Conservation (phyloP, 2,329 filamentous ascomycete genomes). For the Aspergillus udagawae region DNA sequence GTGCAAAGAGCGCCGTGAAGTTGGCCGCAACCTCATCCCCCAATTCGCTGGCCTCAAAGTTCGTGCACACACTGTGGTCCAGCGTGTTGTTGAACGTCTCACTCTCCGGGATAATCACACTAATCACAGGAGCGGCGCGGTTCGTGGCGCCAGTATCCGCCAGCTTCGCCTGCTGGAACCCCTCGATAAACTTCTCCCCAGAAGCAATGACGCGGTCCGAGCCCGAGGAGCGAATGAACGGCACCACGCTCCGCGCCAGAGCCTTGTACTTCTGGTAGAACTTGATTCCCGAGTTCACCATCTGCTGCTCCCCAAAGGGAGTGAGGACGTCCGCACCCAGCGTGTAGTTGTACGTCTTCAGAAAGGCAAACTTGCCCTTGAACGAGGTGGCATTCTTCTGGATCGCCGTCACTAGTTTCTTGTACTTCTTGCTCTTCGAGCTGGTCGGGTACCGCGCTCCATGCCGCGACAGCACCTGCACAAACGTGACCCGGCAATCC, state of each 20-base stretch:
- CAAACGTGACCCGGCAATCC: constrained; percentile 74
- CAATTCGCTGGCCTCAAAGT: constrained; percentile 59
- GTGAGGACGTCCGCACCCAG: constrained; percentile 69
- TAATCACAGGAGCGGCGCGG: constrained; percentile 52
- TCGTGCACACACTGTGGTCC: constrained; percentile 66
- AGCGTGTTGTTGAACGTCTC: constrained; percentile 73
- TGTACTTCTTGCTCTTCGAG: constrained; percentile 63
- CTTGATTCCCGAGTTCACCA: constrained; percentile 69
- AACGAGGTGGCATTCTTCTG: constrained; percentile 56
- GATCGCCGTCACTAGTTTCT: constrained; percentile 61
- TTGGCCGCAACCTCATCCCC: constrained; percentile 46
- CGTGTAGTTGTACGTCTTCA: constrained; percentile 66
- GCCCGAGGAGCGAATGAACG: constrained; percentile 69
- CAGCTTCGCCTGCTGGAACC: constrained; percentile 60
- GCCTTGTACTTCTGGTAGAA: constrained; percentile 70
- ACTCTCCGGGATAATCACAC: constrained; percentile 67
- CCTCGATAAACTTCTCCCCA: constrained; percentile 69
- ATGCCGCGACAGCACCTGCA: constrained; percentile 76
- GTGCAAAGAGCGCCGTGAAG: constrained; percentile 63
- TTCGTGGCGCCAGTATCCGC: constrained; percentile 39
- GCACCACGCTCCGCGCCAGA: constrained; percentile 56
- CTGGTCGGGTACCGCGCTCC: constrained; percentile 77
- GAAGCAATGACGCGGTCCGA: constrained; percentile 70
- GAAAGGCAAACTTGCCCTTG: constrained; percentile 62
- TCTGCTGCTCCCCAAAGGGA: constrained; percentile 62